Evolutionary conservation across 345 rosid genomes (phyloP).

Genomic region (Corymbia maculata): DNA sequence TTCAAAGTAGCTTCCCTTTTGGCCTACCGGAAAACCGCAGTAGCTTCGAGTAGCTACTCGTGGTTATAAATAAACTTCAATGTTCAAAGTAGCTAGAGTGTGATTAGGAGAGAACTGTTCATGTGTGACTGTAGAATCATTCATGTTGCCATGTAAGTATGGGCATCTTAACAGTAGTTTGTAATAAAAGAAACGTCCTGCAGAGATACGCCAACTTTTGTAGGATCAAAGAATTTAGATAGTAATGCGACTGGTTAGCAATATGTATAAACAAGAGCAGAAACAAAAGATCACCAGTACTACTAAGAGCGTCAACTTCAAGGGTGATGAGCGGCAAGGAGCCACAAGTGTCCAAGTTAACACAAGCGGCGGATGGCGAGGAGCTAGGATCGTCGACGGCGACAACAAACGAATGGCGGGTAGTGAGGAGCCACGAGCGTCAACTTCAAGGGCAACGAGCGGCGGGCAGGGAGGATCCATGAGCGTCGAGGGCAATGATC

Average conservation of each 20-base stretch:
- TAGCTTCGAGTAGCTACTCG: not conserved
- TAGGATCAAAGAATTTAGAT: not conserved
- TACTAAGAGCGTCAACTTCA: conserved; percentile 29
- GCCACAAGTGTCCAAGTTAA: too few species aligned
- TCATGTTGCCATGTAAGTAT: not conserved
- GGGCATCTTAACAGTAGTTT: not conserved
- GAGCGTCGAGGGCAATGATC: too few species aligned
- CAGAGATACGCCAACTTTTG: not conserved
- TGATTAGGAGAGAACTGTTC: not conserved
- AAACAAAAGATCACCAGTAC: conserved; percentile 41
- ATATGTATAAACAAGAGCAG: not conserved
- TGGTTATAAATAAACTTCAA: too few species aligned
- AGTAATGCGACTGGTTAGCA: not conserved
- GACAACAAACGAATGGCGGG: too few species aligned
- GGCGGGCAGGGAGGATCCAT: too few species aligned
- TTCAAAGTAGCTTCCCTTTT: not conserved
- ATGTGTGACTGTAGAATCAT: not conserved
- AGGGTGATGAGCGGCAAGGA: too few species aligned
- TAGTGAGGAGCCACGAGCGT: too few species aligned
- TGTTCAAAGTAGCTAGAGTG: not conserved
- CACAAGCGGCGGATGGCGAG: too few species aligned
- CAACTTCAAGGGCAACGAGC: too few species aligned
- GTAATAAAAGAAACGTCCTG: not conserved
- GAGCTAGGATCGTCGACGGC: too few species aligned
- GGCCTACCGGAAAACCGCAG: not conserved